These are phyloP conservation scores for Suhomyces emberorum DNA, from an alignment of 805 yeast genomes.

Conservation along the genomic window DNA sequence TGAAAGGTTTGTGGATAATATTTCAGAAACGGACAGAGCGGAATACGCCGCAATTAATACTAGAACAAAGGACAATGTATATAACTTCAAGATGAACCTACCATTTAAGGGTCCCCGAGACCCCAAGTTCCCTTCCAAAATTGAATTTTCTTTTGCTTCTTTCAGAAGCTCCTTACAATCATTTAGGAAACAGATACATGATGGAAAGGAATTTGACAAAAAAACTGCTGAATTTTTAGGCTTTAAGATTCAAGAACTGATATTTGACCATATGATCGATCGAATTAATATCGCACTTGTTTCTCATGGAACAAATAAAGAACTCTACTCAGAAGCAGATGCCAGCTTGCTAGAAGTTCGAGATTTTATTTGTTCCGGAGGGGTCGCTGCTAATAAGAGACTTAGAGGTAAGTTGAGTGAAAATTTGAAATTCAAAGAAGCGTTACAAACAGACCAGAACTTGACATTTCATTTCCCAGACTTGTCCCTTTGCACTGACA, in stretches of 20 bases:
- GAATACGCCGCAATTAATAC: slow-evolving; percentile 21
- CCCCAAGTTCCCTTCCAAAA: slow-evolving; percentile 21
- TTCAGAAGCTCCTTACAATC: slow-evolving; percentile 56
- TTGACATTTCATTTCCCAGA: slow-evolving; percentile 64
- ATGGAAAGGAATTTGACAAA: slow-evolving; percentile 42
- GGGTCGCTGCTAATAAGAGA: slow-evolving; percentile 77
- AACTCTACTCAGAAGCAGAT: slow-evolving; percentile 20
- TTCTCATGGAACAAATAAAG: slow-evolving; percentile 23
- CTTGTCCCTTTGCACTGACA: slow-evolving; percentile 79
- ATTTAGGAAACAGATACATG: slow-evolving; percentile 12
- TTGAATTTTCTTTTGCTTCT: slow-evolving; percentile 71
- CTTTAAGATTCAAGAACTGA: slow-evolving; percentile 55
- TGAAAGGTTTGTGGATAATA: slow-evolving; percentile 50
- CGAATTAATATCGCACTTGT: slow-evolving; percentile 54
- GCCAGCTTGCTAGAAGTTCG: slow-evolving; percentile 42
- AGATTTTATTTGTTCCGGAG: slow-evolving; percentile 84
- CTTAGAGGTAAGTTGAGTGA: slow-evolving; percentile 48
- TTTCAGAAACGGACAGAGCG: slow-evolving; percentile 27
- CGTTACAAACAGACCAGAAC: slow-evolving; percentile 7
- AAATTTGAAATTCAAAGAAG: slow-evolving; percentile 26
- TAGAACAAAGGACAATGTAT: slow-evolving; percentile 17
- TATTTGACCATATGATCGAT: slow-evolving; percentile 70
- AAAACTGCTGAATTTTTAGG: slow-evolving; percentile 50
- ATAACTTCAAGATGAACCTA: slow-evolving; percentile 22
- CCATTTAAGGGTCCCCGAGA: slow-evolving; percentile 35